These are phyloP conservation scores for Metarhizium rileyi DNA, from an alignment of 2,329 filamentous ascomycete species.

Conservation along the genomic window DNA sequence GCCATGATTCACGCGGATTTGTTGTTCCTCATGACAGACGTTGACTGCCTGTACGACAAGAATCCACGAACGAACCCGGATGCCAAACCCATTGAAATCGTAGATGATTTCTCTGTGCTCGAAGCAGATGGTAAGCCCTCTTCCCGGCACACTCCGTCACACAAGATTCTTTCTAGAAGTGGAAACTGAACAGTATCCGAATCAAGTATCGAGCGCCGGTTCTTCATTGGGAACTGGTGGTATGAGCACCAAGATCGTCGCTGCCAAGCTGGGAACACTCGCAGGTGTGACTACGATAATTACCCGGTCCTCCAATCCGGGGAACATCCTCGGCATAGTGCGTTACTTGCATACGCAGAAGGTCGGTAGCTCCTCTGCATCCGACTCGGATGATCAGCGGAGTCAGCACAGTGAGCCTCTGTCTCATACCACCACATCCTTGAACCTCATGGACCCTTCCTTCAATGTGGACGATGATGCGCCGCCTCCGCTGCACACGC, in stretches of 20 bases:
- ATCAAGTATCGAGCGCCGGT: slow-evolving; percentile 74
- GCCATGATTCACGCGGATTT: slow-evolving; percentile 97
- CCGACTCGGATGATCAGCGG: slow-evolving; percentile 13
- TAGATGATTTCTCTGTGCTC: slow-evolving; percentile 76
- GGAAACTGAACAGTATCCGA: slow-evolving; percentile 11
- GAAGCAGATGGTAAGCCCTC: slow-evolving; percentile 60
- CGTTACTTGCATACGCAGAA: slow-evolving; percentile 54
- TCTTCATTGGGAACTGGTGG: slow-evolving; percentile 87
- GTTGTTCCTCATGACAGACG: slow-evolving; percentile 97
- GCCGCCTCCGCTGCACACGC: slow-evolving; percentile 63
- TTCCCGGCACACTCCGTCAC: background rate
- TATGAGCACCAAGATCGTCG: slow-evolving; percentile 96
- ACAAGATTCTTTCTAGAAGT: background rate
- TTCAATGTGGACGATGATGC: slow-evolving; percentile 14
- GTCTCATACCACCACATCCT: slow-evolving; percentile 32
- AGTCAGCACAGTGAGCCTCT: slow-evolving; percentile 13
- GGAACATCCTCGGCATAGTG: slow-evolving; percentile 83
- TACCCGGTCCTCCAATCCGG: slow-evolving; percentile 84
- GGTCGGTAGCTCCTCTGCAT: slow-evolving; percentile 3
- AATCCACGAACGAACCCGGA: slow-evolving; percentile 82
- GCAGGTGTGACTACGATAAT: slow-evolving; percentile 95
- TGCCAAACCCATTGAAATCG: slow-evolving; percentile 81
- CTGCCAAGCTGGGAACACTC: slow-evolving; percentile 82
- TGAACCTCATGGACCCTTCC: slow-evolving; percentile 22
- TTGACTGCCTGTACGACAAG: slow-evolving; percentile 94